phyloP scores from a whole-genome alignment of 306 rosid species.

The Quercus rubra region DNA sequence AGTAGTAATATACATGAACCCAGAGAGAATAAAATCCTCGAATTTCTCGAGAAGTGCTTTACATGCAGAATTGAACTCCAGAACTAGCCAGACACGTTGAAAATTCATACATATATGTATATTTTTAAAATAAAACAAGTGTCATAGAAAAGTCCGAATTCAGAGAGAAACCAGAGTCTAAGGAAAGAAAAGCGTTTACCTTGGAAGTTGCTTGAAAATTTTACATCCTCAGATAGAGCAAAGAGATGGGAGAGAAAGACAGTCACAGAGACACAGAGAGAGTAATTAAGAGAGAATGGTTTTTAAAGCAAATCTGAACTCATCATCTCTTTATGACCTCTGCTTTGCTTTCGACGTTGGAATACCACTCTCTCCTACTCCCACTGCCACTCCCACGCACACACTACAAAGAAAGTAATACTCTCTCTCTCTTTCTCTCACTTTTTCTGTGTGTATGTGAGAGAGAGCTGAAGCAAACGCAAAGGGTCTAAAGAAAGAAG shows the following conservation, averaged over 20 bases:
- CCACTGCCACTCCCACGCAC: neutral
- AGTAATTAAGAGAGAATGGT: too few species aligned
- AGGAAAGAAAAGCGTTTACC: neutral
- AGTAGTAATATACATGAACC: too few species aligned
- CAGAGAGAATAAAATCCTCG: too few species aligned
- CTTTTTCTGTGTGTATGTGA: neutral
- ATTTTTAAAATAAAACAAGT: neutral
- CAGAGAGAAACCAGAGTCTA: neutral
- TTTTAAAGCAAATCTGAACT: neutral
- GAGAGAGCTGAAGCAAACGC: too few species aligned
- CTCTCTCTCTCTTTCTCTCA: neutral
- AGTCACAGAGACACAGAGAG: neutral
- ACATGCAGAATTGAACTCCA: too few species aligned
- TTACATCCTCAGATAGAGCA: neutral
- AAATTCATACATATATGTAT: neutral
- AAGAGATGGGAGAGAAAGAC: constrained; percentile 2
- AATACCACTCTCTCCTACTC: constrained; percentile 33
- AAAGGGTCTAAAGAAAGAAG: neutral
- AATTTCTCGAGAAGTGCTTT: too few species aligned
- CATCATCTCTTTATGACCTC: neutral
- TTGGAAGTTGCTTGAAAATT: neutral
- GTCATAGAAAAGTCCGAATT: neutral
- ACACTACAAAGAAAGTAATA: neutral
- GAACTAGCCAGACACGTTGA: neutral
- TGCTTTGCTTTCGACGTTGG: constrained; percentile 63